phyloP scores from a whole-genome alignment of 2,329 filamentous ascomycete species.

The Fusarium tjaetaba region DNA sequence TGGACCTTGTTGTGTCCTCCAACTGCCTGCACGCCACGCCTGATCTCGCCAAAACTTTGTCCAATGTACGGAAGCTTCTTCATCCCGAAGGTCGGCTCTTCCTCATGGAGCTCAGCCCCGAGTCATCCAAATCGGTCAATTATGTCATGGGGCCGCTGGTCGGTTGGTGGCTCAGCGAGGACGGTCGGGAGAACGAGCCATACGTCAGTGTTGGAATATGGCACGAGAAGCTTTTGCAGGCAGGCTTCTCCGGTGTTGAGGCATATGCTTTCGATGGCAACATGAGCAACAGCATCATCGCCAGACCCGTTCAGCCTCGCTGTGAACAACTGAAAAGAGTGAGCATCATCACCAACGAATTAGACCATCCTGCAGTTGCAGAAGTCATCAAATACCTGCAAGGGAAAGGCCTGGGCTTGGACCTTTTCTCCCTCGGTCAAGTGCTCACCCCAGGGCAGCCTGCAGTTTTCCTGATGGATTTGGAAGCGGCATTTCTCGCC shows the following conservation, averaged over 20 bases:
- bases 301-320: neutral
- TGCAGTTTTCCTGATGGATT: constrained; percentile 7
- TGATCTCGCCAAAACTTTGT: constrained; percentile 6
- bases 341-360: neutral
- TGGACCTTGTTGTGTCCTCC: constrained; percentile 18
- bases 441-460: neutral
- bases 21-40: constrained; percentile 13
- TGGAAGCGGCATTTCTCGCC: constrained; percentile 1
- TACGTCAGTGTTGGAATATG: constrained; percentile 2
- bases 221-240: neutral
- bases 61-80: constrained; percentile 9
- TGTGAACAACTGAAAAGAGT: neutral
- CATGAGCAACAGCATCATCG: constrained; percentile 6
- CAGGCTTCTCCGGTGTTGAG: constrained; percentile 3
- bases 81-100: constrained; percentile 17
- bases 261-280: constrained; percentile 7
- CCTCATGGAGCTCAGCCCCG: constrained; percentile 2
- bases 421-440: constrained; percentile 2
- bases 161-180: constrained; percentile 4
- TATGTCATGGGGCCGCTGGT: constrained; percentile 7
- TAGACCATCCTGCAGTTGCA: neutral
- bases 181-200: neutral
- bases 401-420: neutral
- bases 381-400: neutral
- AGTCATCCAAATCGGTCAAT: constrained; percentile 6